phyloP scores from a whole-genome alignment of 2,329 filamentous ascomycete genomes.

The Claviceps capensis region DNA sequence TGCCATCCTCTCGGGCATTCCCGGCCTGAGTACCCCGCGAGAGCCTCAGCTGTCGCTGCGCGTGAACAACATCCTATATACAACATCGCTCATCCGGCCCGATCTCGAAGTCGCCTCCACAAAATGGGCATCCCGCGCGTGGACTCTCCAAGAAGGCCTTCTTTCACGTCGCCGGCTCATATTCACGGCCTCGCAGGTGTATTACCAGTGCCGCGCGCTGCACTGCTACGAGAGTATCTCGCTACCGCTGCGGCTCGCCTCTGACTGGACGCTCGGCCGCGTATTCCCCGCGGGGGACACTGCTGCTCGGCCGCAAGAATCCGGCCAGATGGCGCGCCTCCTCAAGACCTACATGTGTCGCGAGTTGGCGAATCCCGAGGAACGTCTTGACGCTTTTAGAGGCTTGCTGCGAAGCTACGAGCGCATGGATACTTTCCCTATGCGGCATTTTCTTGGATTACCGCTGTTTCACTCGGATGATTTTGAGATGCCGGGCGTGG shows the following conservation, averaged over 20 bases:
- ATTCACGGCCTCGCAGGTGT: conserved; percentile 23
- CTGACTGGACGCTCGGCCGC: conserved; percentile 18
- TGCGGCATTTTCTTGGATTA: conserved; percentile 20
- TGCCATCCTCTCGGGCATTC: conserved; percentile 17
- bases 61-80: conserved; percentile 19
- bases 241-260: conserved; percentile 18
- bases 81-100: conserved; percentile 21
- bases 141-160: conserved; percentile 24
- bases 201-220: conserved; percentile 23
- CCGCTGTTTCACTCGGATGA: conserved; percentile 21
- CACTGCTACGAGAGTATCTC: conserved; percentile 25
- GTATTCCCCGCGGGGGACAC: conserved; percentile 16
- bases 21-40: conserved; percentile 20
- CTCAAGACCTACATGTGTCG: conserved; percentile 20
- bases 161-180: conserved; percentile 22
- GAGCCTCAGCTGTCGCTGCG: conserved; percentile 22
- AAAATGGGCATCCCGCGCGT: conserved; percentile 21
- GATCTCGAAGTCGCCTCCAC: conserved; percentile 22
- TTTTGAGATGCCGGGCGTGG: conserved; percentile 15
- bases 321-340: conserved; percentile 14
- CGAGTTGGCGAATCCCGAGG: conserved; percentile 14
- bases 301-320: conserved; percentile 6
- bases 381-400: conserved; percentile 21
- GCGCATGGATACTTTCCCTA: conserved; percentile 12
- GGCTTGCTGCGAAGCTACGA: conserved; percentile 18